Base-by-base conservation (phyloP, 345 rosid genomes). In the Populus euphratica region DNA sequence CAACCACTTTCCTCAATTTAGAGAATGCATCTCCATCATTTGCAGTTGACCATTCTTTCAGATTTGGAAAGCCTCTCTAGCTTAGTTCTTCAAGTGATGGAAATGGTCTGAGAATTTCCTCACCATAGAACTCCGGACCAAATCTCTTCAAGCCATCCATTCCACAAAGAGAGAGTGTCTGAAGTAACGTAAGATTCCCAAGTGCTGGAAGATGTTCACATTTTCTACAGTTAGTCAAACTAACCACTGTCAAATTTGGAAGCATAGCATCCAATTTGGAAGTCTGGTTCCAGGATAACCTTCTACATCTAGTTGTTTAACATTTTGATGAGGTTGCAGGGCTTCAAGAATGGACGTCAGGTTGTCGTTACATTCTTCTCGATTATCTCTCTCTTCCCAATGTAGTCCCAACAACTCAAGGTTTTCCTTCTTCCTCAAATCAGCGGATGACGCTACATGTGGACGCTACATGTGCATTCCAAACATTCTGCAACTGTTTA, bases 1-100 rank as follows among this genome's bases (percentile, higher is more conserved):
- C 61, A 31, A 63, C 14, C 31, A 78, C 36, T 29, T 78, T 78
- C 35, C 27, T n/a, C 2, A 78, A 43, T 5, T 41, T 47, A 64
- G 72, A 71, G 67, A 78, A 78, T 39, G 56, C 71, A 8, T 72
- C 65, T 63, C 68, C 29, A 31, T 1, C 36, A 69, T 69, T 6
- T 20, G 12, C 72, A 69, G 36, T 3, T 35, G 52, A 63, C 80
- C 80, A 78, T 17, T 62, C 74, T 35, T 78, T 25, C 62, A 78
- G 50, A n/a, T 18, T 71, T 2, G 76, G 64, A 27, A 78, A 78
- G 17, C 49, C 71, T 14, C 27, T 2, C 8, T 72, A 27, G 25
- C 31, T 13, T 17, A 78, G 29, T 39, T 78, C 72, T 47, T 63
- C 27, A 17, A 78, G 62, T 49, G 39, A 47, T 8, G 23, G 76